Evolutionary conservation across 2,329 filamentous ascomycete species (phyloP).

Genomic region (Diaporthe velutina): DNA sequence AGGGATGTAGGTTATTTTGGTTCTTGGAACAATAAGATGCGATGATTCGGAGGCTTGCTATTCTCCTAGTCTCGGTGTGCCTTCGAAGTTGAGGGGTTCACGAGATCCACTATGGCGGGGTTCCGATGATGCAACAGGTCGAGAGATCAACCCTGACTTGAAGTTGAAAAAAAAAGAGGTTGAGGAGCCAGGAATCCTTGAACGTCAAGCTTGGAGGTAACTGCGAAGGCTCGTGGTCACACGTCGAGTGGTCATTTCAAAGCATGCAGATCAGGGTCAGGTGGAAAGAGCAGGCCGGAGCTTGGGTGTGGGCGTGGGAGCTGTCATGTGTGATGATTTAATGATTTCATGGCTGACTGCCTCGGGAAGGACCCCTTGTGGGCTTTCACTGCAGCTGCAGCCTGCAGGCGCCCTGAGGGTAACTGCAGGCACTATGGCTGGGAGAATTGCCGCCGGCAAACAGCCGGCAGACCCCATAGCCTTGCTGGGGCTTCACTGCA

Average conservation of each 20-base stretch:
- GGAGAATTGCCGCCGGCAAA: conserved; percentile 25
- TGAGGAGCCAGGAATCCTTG: not conserved
- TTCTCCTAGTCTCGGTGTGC: not conserved
- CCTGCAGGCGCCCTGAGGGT: conserved; percentile 2
- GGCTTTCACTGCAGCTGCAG: conserved; percentile 4
- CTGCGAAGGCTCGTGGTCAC: not conserved
- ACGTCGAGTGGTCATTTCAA: not conserved
- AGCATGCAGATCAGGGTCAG: conserved; percentile 11
- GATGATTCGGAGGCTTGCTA: not conserved
- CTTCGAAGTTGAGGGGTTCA: conserved; percentile 21
- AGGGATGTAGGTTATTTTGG: not conserved
- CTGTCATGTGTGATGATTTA: conserved; percentile 27
- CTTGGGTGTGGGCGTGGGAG: not conserved
- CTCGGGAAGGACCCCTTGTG: not conserved
- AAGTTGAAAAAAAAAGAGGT: not conserved
- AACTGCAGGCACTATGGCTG: not conserved
- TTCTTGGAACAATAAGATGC: not conserved
- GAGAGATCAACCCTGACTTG: not conserved
- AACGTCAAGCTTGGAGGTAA: not conserved
- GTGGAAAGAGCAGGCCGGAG: not conserved
- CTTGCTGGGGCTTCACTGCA: not conserved
- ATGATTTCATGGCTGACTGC: conserved; percentile 14
- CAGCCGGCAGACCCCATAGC: not conserved
- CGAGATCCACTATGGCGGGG: conserved; percentile 22
- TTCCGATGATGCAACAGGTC: conserved; percentile 31